These are phyloP conservation scores for Alternaria viburni DNA, from an alignment of 2,329 filamentous ascomycete species.

Conservation along the genomic window DNA sequence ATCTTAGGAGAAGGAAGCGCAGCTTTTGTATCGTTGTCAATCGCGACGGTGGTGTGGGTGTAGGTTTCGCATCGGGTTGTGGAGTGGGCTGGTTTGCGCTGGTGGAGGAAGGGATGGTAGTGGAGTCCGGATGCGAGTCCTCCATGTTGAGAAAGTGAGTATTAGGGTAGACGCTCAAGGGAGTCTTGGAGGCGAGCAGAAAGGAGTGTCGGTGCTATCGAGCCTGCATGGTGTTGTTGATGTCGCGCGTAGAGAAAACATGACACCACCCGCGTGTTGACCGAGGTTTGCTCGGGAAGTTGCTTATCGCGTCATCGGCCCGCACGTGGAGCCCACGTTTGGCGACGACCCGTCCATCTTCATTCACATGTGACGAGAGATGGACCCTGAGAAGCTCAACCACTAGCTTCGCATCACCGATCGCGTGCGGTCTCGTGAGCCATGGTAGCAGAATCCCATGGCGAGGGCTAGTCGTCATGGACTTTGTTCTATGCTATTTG, in stretches of 20 bases:
- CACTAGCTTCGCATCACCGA: not conserved
- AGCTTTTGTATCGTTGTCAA: slow-evolving; percentile 19
- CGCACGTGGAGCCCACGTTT: slow-evolving; percentile 5
- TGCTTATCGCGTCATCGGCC: slow-evolving; percentile 8
- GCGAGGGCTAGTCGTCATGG: not conserved
- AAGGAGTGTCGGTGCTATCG: slow-evolving; percentile 2
- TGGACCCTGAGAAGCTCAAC: slow-evolving; percentile 1
- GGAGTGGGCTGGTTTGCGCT: slow-evolving; percentile 10
- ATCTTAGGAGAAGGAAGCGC: slow-evolving; percentile 24
- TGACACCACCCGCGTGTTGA: slow-evolving; percentile 1
- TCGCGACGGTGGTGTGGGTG: slow-evolving; percentile 4
- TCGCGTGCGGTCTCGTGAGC: not conserved
- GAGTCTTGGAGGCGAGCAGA: not conserved
- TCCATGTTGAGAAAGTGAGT: slow-evolving; percentile 15
- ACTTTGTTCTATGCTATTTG: not conserved
- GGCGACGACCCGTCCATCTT: not conserved
- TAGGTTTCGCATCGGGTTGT: slow-evolving; percentile 14
- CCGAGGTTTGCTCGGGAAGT: slow-evolving; percentile 15
- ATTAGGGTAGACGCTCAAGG: not conserved
- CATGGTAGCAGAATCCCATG: not conserved
- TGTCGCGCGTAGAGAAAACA: not conserved
- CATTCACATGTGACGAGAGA: slow-evolving; percentile 14
- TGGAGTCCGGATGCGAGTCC: slow-evolving; percentile 23
- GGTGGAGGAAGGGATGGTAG: slow-evolving; percentile 30
- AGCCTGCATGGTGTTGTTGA: not conserved